A percentile compares a stretch with the other conserved stretches of the same genome.
These are phyloP conservation scores for Ambrosia trifida DNA, from an alignment of 129 eudicot species.

Conservation along the genomic window DNA sequence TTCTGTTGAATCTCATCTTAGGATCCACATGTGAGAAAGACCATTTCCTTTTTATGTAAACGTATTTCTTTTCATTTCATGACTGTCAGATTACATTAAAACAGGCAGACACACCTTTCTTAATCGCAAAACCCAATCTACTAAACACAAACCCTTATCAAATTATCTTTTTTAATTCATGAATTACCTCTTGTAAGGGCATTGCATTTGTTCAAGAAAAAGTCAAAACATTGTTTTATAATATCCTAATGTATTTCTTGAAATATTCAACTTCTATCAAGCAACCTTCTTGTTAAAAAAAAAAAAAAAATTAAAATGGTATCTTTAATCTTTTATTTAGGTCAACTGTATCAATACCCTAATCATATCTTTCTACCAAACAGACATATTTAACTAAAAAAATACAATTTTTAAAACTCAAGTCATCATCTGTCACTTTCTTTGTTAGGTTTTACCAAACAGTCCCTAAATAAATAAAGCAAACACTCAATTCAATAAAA, in stretches of 20 bases:
- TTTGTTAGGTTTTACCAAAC: slow-evolving; percentile 8
- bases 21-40: no score
- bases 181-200: neutral
- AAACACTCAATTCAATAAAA: neutral
- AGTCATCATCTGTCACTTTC: neutral
- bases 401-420: neutral
- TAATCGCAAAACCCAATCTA: no score
- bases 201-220: neutral
- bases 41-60: no score
- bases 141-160: no score
- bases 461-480: slow-evolving; percentile 12
- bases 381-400: neutral
- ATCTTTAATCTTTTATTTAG: neutral
- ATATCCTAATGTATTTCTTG: slow-evolving; percentile 1
- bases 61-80: no score
- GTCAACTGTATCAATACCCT: neutral
- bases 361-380: neutral
- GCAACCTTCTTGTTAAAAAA: neutral
- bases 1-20: no score
- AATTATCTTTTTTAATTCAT: no score
- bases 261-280: neutral
- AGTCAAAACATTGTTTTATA: neutral
- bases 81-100: no score
- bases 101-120: no score
- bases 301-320: neutral